Percentiles rank a stretch among this genome's conserved stretches.
Evolutionary conservation across 164 flowering plant species (phyloP).

Genomic region (Umbilicus rupestris): DNA sequence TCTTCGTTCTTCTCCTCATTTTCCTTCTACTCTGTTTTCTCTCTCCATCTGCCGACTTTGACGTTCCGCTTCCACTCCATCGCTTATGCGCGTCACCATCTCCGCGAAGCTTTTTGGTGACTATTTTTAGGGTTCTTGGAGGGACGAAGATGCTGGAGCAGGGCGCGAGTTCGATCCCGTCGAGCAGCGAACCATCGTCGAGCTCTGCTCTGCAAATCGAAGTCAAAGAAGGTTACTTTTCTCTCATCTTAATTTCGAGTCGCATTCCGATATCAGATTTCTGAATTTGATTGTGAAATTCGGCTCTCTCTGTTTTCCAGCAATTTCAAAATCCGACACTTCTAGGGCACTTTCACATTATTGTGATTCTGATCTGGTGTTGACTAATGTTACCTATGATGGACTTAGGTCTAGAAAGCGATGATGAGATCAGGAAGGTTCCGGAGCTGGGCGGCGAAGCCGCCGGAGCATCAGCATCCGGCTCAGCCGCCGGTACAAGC

Average conservation of each 20-base stretch:
- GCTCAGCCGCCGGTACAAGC: constrained; percentile 42
- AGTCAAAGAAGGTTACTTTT: constrained; percentile 72
- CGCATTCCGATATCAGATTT: not conserved
- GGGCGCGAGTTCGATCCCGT: constrained; percentile 69
- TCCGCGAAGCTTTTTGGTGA: no score
- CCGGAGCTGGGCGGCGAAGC: constrained; percentile 79
- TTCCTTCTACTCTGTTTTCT: not conserved
- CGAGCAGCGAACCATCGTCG: constrained; percentile 89
- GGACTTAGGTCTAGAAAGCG: constrained; percentile 77
- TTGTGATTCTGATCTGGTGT: not conserved
- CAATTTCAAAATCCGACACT: not conserved
- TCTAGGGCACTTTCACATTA: not conserved
- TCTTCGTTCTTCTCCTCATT: not conserved
- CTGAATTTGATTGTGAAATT: not conserved
- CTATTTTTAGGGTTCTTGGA: not conserved
- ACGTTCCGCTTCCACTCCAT: not conserved
- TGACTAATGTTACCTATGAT: not conserved
- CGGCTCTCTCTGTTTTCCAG: no score
- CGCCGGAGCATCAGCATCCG: constrained; percentile 37
- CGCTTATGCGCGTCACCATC: not conserved
- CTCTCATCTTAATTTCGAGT: not conserved
- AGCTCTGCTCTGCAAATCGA: constrained; percentile 75
- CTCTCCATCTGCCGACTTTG: not conserved
- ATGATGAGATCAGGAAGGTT: constrained; percentile 93
- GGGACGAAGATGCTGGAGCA: constrained; percentile 48